A percentile compares a stretch with the other conserved stretches of the same genome.
phyloP scores from a whole-genome alignment of 257 asterid species.

The Gentiana straminea region DNA sequence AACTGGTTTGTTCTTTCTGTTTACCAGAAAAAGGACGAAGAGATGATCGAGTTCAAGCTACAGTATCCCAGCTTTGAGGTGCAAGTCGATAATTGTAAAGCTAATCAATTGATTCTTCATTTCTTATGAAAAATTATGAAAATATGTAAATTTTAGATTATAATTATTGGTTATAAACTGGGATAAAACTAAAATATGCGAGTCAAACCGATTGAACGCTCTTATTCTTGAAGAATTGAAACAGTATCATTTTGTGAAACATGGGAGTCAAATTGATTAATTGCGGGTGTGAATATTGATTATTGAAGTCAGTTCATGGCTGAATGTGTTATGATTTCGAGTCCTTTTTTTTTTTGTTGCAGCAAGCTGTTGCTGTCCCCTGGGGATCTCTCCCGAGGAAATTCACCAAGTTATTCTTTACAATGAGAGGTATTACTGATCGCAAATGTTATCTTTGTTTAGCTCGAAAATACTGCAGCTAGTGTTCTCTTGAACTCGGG shows the following conservation, averaged over 20 bases:
- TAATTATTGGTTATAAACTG: too few relatives aligned
- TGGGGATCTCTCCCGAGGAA: conserved; percentile 86
- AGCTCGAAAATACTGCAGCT: too few relatives aligned
- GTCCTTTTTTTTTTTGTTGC: conserved; percentile 2
- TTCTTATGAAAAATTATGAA: too few relatives aligned
- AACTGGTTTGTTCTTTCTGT: conserved; percentile 12
- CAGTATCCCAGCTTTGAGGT: conserved; percentile 90
- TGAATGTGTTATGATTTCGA: too few relatives aligned
- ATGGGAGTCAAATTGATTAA: background rate
- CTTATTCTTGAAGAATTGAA: too few relatives aligned
- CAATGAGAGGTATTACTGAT: conserved; percentile 69
- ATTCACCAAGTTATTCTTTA: conserved; percentile 70
- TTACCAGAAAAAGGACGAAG: conserved; percentile 62
- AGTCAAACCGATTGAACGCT: too few relatives aligned
- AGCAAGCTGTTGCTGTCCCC: conserved; percentile 84
- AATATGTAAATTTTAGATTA: too few relatives aligned
- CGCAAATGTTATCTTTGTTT: background rate
- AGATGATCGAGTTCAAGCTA: conserved; percentile 45
- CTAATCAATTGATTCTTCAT: background rate
- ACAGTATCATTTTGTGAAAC: too few relatives aligned
- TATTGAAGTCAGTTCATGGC: too few relatives aligned
- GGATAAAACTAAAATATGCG: too few relatives aligned
- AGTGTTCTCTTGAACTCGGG: too few relatives aligned
- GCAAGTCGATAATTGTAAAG: background rate
- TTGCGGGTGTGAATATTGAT: background rate